Percentiles rank a stretch among this genome's conserved stretches.
These are phyloP conservation scores for Ceratocystis alfenasii DNA, from an alignment of 2,329 filamentous ascomycete species.

Conservation along the genomic window DNA sequence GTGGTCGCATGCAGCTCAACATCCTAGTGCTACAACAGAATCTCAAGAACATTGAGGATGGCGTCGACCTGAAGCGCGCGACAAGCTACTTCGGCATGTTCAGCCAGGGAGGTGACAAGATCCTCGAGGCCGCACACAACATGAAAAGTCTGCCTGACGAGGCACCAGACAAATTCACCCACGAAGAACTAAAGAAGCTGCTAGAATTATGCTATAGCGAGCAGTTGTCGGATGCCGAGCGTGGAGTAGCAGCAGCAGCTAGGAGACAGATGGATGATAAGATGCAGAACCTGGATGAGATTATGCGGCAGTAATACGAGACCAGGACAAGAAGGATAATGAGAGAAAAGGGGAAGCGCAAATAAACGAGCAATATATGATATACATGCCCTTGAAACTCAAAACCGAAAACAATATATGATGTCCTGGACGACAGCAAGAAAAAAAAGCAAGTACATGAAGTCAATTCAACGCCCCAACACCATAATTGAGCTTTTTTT, in stretches of 20 bases:
- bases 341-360: not conserved
- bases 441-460: conserved; percentile 3
- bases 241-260: conserved; percentile 55
- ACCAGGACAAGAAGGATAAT: not conserved
- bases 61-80: conserved; percentile 51
- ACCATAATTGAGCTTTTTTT: conserved; percentile 14
- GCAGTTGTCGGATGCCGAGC: conserved; percentile 51
- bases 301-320: conserved; percentile 50
- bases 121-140: conserved; percentile 50
- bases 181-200: conserved; percentile 54
- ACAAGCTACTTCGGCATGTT: conserved; percentile 60
- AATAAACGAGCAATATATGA: conserved; percentile 15
- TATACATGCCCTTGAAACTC: conserved; percentile 14
- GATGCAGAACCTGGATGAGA: conserved; percentile 56
- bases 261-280: conserved; percentile 60
- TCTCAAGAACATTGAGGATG: conserved; percentile 77
- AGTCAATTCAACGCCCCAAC: conserved; percentile 18
- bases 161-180: conserved; percentile 41
- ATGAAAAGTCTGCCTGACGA: conserved; percentile 25
- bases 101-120: conserved; percentile 50
- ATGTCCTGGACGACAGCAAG: conserved; percentile 11
- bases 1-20: conserved; percentile 76
- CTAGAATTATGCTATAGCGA: conserved; percentile 59
- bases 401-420: conserved; percentile 12
- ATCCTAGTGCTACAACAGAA: conserved; percentile 93